Evolutionary conservation across 2,329 filamentous ascomycete genomes (phyloP), one percentile per base, ranked within the genome.

Genomic region (Apiospora kogelbergensis): DNA sequence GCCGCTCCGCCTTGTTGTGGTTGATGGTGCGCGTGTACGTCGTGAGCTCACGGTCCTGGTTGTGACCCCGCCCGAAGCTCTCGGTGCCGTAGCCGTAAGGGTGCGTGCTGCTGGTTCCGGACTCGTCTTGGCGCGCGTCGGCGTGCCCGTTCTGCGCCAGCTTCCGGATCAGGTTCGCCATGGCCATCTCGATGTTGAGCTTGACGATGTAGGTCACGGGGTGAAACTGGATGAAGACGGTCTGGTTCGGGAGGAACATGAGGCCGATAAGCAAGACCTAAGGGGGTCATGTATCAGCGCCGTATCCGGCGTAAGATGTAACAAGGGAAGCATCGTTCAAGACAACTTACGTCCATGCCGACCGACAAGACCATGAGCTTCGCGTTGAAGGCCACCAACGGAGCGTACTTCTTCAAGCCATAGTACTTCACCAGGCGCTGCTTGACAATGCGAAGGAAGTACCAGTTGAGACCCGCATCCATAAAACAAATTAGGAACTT

Each of bases 151-250:
- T 63, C 7, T 63, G 67, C 2, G 69, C 69, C 22, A 70, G 67
- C 22, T 64, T 67, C 24, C 75, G 81, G 70, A 86, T 84, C 24
- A 87, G 80, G 67, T 84, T 82, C 70, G 84, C 84, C 81, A 86
- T 84, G 67, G 81, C 82, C 80, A 86, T 83, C 72, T 86, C 84
- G 73, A 87, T 85, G 72, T 84, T 80, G 30, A 86, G 78, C 71
- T 86, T 86, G 70, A 84, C 69, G 76, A 66, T 45, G 65, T 66
- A 66, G 30, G 65, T 37, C 9, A 66, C 65, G 42, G 65, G 65
- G 30, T 66, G 65, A n/a, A 66, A 66, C 73, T 85, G 83, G 37
- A 85, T 79, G 74, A 85, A 86, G 22, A 85, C 79, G n/a, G 82
- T 80, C n/a, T 79, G 80, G 70, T 84, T 82, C 0, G 78, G 79